Base-by-base conservation (phyloP, 257 asterid genomes). In the Jacaranda mimosifolia region DNA sequence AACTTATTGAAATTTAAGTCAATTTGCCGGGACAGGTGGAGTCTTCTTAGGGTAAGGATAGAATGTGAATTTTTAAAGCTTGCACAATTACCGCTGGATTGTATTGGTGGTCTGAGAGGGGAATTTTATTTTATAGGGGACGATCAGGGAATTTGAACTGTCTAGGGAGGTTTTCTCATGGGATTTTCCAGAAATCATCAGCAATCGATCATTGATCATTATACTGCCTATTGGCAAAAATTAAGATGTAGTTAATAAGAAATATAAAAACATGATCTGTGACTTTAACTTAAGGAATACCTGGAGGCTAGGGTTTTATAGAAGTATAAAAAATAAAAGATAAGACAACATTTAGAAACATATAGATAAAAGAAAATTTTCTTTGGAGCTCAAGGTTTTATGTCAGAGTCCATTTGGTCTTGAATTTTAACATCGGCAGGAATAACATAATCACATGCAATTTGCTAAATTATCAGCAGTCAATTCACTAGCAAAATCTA, bases 381-480 rank as follows among this genome's bases (percentile, higher is more conserved):
- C 38, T 52, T 62, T 62, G 68, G 26, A 51, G 6, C 39, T 4
- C 10, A 9, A 58, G 60, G 75, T 66, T 17, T 26, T 1, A 56
- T 46, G 63, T 38, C 11, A 62, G 17, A 64, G n/a, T 39, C 17
- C 40, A 42, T 66, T 19, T 68, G 65, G 45, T n/a, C 52, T n/a
- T 70, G 55, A 8, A 57, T 19, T 40, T 57, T 49, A 56, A 21
- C 35, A 55, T 43, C 12, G n/a, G 63, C 21, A 3, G 56, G 58
- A 15, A 17, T 46, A 19, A 46, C 42, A 32, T 57, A 26, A 68
- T 45, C 52, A 35, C 57, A 77, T 69, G 11, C 6, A 9, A 58
- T 70, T 36, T 68, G 72, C 80, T 59, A 59, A 66, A 58, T 21
- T 62, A 72, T 36, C 59, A 26, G 48, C 26, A 45, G 59, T 43